Base-by-base conservation (phyloP, 106 monocot species). In the Apostasia ramifera region DNA sequence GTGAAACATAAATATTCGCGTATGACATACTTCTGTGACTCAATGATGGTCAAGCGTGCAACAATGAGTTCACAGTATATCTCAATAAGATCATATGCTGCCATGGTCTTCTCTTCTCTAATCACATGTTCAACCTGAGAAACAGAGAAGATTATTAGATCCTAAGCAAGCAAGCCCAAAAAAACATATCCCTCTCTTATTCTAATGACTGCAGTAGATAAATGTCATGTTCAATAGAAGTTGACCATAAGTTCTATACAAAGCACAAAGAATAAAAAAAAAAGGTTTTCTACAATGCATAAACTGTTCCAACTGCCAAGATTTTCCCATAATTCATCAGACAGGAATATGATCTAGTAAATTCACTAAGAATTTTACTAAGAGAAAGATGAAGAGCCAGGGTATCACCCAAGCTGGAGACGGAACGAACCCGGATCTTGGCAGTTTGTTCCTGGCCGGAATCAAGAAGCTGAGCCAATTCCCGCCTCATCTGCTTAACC, bases 121-220 rank as follows among this genome's bases (percentile, higher is more conserved):
- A 98, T 90, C 12, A 92, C 80, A 83, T 98, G 86, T 67, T 98
- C 97, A 79, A 98, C 97, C 97, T 98, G 76, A 70, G 68, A 77
- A 72, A 41, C 1, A 37, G 67, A 49, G 4, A 42, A 14, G 57
- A 53, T 2, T 44, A 5, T 56, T 42, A 46, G 59, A 56, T 54
- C 12, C 26, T 14, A 70, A 38, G 15, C 14, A 38, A 39, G 6
- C 10, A 3, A 64, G 15, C 15, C 6, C 0, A 47, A 46, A 64
- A 2, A 3, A 64, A 64, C 1, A 61, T 5, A 64, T 26, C 26
- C 26, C 26, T 26, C 26, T 26, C 26, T 26, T 26, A 26, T 26
- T 26, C 26, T 26, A 26, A 26, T 26, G 26, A 26, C 26, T 26
- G 26, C 26, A 26, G 26, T 26, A 26, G 26, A 26, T 26, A 26